Percentiles rank a stretch among this genome's conserved stretches.
Conservation (phyloP, 371 early-diverging fungal genomes). For the Mucor irregularis region DNA sequence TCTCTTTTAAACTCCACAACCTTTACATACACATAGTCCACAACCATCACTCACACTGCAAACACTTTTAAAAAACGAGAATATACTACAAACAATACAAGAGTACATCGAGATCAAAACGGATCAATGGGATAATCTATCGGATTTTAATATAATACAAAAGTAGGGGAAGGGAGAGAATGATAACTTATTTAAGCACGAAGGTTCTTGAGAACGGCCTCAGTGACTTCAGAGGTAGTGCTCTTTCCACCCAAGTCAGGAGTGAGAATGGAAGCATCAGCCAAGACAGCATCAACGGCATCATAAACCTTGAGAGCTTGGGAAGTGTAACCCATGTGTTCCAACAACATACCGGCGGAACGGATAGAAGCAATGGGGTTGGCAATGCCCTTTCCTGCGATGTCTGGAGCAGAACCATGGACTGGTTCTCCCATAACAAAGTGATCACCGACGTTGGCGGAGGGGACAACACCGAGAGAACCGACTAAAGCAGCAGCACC, state of each 20-base stretch:
- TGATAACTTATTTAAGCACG: constrained; percentile 6
- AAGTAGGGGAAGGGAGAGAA: background rate
- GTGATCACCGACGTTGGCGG: constrained; percentile 90
- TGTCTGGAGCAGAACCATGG: constrained; percentile 96
- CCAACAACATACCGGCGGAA: constrained; percentile 87
- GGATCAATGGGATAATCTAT: background rate
- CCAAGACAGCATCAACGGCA: constrained; percentile 83
- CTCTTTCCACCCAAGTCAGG: constrained; percentile 92
- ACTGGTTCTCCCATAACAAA: constrained; percentile 96
- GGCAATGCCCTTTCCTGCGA: constrained; percentile 92
- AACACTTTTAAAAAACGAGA: too few relatives aligned
- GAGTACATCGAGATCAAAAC: too few relatives aligned
- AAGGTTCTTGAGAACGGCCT: constrained; percentile 74
- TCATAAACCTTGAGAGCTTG: constrained; percentile 80
- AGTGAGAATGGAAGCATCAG: constrained; percentile 67
- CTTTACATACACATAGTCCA: too few relatives aligned
- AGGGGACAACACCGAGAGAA: constrained; percentile 90
- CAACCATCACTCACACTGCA: too few relatives aligned
- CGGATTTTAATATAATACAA: constrained; percentile 1
- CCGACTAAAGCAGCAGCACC: constrained; percentile 96
- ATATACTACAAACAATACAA: too few relatives aligned
- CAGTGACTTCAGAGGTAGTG: constrained; percentile 82
- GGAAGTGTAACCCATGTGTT: constrained; percentile 73
- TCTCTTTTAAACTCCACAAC: too few relatives aligned
- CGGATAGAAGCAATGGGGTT: constrained; percentile 95